These are phyloP conservation scores for Cochlearia excelsa DNA, from an alignment of 345 rosid species.

Conservation along the genomic window DNA sequence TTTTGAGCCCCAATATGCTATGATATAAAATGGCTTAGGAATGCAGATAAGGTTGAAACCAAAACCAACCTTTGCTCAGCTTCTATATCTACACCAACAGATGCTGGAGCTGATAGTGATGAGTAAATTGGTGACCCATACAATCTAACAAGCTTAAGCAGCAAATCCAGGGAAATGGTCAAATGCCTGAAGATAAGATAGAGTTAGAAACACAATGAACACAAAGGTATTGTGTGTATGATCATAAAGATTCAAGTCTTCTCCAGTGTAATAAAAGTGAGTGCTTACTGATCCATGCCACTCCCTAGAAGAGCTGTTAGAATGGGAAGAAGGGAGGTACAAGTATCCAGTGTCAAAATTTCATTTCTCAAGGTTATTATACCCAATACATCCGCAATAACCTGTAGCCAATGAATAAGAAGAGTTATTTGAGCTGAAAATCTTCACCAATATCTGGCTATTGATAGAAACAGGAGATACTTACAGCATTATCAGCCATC, in stretches of 20 bases:
- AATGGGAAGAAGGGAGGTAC: constrained; percentile 84
- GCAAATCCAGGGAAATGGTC: constrained; percentile 72
- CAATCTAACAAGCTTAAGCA: constrained; percentile 82
- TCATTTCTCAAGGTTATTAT: constrained; percentile 65
- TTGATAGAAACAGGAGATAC: constrained; percentile 24
- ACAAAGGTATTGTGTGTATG: background rate
- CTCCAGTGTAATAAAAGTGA: constrained; percentile 2
- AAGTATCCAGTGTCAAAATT: constrained; percentile 69
- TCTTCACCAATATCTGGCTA: background rate
- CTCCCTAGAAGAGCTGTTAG: constrained; percentile 72
- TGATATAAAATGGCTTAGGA: background rate
- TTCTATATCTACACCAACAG: constrained; percentile 97
- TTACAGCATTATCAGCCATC: constrained; percentile 93
- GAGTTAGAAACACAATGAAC: no score
- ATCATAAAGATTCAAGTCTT: background rate
- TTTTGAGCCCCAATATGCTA: no score
- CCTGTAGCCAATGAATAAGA: constrained; percentile 48
- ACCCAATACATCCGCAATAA: constrained; percentile 75
- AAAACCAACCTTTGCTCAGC: constrained; percentile 80
- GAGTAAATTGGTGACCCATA: constrained; percentile 80
- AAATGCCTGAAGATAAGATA: constrained; percentile 53
- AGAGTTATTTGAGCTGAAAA: background rate
- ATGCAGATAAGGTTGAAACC: background rate
- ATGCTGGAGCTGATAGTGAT: constrained; percentile 66
- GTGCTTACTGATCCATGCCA: constrained; percentile 75